These are phyloP conservation scores for Botrytis medusae DNA, from an alignment of 2,329 filamentous ascomycete species.

Conservation along the genomic window DNA sequence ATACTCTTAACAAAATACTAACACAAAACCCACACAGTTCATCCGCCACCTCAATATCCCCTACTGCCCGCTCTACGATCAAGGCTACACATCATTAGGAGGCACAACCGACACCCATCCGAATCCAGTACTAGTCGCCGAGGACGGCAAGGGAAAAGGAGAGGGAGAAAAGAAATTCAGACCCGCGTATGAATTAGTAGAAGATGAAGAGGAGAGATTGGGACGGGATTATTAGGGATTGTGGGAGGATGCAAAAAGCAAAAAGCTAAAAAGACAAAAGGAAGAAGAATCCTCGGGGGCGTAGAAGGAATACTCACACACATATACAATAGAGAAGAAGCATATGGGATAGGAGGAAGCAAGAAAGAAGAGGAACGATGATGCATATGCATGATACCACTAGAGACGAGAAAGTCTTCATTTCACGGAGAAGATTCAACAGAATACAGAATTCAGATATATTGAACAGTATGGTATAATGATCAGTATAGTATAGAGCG, in stretches of 20 bases:
- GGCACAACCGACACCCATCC: constrained; percentile 85
- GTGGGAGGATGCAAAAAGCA: background rate
- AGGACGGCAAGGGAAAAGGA: constrained; percentile 36
- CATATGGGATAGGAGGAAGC: background rate
- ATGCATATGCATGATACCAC: constrained; percentile 6
- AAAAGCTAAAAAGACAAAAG: background rate
- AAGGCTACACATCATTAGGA: constrained; percentile 88
- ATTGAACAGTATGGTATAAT: background rate
- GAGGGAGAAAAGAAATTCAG: constrained; percentile 51
- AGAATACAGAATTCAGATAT: background rate
- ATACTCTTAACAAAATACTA: background rate
- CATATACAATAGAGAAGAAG: background rate
- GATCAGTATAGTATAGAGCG: background rate
- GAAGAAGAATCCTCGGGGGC: background rate
- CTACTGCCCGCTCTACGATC: constrained; percentile 86
- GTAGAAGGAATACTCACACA: background rate
- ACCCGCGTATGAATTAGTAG: constrained; percentile 73
- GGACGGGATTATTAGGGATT: constrained; percentile 59
- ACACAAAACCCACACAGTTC: constrained; percentile 54
- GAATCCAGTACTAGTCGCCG: constrained; percentile 68
- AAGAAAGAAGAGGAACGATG: background rate
- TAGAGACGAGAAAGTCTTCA: background rate
- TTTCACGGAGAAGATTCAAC: background rate
- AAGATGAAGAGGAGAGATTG: constrained; percentile 75
- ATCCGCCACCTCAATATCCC: constrained; percentile 75